Percentiles rank a stretch among this genome's conserved stretches.
phyloP scores from a whole-genome alignment of 192 early-diverging fungal genomes.

The Diversispora epigaea region DNA sequence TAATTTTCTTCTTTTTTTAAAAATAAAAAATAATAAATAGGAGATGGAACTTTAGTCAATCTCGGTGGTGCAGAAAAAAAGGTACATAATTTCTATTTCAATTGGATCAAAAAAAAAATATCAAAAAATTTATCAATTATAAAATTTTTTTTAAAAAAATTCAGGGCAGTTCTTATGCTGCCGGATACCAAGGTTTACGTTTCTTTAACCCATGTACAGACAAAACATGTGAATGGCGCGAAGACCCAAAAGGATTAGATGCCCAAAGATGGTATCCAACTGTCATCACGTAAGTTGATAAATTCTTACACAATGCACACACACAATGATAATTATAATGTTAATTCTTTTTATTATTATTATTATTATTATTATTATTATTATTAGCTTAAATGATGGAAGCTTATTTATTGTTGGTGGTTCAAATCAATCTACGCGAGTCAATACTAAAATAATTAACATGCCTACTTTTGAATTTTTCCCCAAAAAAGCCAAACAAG shows the following conservation, averaged over 20 bases:
- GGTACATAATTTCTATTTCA: slow-evolving; percentile 3
- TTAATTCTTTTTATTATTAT: neutral
- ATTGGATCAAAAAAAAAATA: neutral
- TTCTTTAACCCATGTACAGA: slow-evolving; percentile 49
- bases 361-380: neutral
- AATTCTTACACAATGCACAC: neutral
- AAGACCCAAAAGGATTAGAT: slow-evolving; percentile 42
- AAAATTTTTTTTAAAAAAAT: neutral
- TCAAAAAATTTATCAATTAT: slow-evolving; percentile 5
- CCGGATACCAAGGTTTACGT: slow-evolving; percentile 49
- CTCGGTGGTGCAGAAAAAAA: slow-evolving; percentile 48
- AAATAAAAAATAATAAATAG: no score
- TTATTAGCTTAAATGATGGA: slow-evolving; percentile 42
- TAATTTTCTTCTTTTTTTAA: no score
- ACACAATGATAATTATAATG: neutral
- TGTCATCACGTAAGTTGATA: slow-evolving; percentile 33
- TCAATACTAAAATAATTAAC: slow-evolving; percentile 45
- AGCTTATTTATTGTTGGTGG: slow-evolving; percentile 58
- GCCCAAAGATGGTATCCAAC: slow-evolving; percentile 55
- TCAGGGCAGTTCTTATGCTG: neutral
- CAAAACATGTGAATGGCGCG: slow-evolving; percentile 46
- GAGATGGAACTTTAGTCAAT: slow-evolving; percentile 52
- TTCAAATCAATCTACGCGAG: slow-evolving; percentile 41
- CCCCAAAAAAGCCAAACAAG: slow-evolving; percentile 20
- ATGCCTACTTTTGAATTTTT: slow-evolving; percentile 46